Evolutionary conservation across 345 rosid genomes (phyloP).

Genomic region (Gossypium rotundifolium): DNA sequence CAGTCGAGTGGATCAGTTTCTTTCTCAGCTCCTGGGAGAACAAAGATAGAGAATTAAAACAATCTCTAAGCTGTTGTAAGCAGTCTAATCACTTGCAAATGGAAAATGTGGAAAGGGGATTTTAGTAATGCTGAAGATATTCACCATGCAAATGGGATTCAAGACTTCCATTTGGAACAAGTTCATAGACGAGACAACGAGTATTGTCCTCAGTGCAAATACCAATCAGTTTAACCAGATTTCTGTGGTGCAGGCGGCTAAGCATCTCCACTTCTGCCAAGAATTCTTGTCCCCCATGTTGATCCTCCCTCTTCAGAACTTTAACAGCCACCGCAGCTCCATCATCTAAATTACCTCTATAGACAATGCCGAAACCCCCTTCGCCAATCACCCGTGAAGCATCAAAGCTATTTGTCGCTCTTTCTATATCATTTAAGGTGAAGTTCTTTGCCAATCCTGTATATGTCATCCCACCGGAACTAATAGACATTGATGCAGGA

Average conservation of each 20-base stretch:
- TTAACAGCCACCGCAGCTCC: conserved; percentile 66
- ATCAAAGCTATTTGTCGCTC: conserved; percentile 47
- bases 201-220: conserved; percentile 42
- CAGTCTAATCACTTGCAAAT: not conserved
- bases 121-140: not conserved
- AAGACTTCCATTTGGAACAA: conserved; percentile 62
- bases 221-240: conserved; percentile 58
- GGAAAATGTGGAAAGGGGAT: not conserved
- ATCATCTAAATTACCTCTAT: conserved; percentile 45
- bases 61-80: not conserved
- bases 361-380: conserved; percentile 74
- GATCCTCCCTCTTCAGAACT: conserved; percentile 59
- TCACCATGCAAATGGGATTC: conserved; percentile 69
- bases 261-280: conserved; percentile 80
- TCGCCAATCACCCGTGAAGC: conserved; percentile 50
- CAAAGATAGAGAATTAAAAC: not conserved
- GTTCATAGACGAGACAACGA: conserved; percentile 66
- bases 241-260: conserved; percentile 73
- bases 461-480: conserved; percentile 36
- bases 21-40: conserved; percentile 42
- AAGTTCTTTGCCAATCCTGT: conserved; percentile 52
- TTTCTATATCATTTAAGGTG: conserved; percentile 41
- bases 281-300: conserved; percentile 58
- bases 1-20: conserved; percentile 50
- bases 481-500: conserved; percentile 31